These are phyloP conservation scores for Albatrellus ellisii DNA, from an alignment of 768 basidiomycete genomes.

Conservation along the genomic window DNA sequence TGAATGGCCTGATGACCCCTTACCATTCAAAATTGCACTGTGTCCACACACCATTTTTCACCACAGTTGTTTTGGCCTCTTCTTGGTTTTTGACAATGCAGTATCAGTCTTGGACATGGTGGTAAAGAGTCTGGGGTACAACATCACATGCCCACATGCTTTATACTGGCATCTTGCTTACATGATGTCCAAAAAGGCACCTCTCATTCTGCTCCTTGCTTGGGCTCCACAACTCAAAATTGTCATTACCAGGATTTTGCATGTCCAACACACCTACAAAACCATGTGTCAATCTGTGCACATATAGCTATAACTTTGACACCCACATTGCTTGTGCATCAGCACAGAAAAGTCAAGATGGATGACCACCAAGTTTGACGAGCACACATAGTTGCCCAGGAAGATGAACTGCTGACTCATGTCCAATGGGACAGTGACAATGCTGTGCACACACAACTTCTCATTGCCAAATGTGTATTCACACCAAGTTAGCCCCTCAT, in stretches of 20 bases:
- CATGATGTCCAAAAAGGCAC: slow-evolving; percentile 89
- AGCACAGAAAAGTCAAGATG: slow-evolving; percentile 84
- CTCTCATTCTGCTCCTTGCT: slow-evolving; percentile 75
- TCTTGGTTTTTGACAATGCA: slow-evolving; percentile 71
- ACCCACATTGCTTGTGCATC: slow-evolving; percentile 64
- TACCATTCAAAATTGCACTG: slow-evolving; percentile 89
- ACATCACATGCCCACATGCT: neutral
- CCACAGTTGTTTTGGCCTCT: slow-evolving; percentile 38
- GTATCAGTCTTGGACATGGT: slow-evolving; percentile 64
- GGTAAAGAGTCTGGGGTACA: slow-evolving; percentile 62
- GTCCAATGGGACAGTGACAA: slow-evolving; percentile 83
- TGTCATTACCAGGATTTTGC: slow-evolving; percentile 69
- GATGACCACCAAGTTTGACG: slow-evolving; percentile 43
- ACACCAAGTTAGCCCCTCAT: slow-evolving; percentile 81
- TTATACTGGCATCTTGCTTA: slow-evolving; percentile 18
- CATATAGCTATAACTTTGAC: neutral
- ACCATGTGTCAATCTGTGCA: slow-evolving; percentile 5
- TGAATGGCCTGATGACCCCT: slow-evolving; percentile 20
- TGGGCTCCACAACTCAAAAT: slow-evolving; percentile 97
- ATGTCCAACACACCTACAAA: slow-evolving; percentile 48
- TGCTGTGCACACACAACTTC: slow-evolving; percentile 55
- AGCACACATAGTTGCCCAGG: slow-evolving; percentile 45
- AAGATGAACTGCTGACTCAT: slow-evolving; percentile 87
- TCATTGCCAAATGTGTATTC: slow-evolving; percentile 76
- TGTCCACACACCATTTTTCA: slow-evolving; percentile 62